Percentiles rank a stretch among this genome's conserved stretches.
Conservation (phyloP, 768 basidiomycete genomes). For the Lactifluus echinatus region DNA sequence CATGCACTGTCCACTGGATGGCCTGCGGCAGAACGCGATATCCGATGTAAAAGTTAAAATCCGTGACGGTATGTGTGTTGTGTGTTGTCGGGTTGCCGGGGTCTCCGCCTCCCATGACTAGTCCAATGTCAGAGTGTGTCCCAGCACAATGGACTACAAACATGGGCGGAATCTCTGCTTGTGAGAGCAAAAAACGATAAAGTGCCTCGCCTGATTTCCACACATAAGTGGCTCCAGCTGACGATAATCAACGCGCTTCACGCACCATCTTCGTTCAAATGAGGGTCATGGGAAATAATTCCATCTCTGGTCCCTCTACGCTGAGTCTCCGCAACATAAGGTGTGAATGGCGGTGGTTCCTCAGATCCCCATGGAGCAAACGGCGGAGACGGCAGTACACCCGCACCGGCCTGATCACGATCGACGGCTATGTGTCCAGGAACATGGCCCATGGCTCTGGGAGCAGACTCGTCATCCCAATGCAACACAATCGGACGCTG, state of each 20-base stretch:
- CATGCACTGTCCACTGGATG: conserved; percentile 50
- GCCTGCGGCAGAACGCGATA: conserved; percentile 31
- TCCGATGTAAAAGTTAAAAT: conserved; percentile 63
- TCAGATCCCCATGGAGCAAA: too few relatives aligned
- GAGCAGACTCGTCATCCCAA: too few relatives aligned
- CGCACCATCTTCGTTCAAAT: background rate
- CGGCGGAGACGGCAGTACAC: too few relatives aligned
- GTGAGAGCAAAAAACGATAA: background rate
- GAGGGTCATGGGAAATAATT: background rate
- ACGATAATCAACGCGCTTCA: background rate
- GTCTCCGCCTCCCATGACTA: too few relatives aligned
- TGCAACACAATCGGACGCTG: too few relatives aligned
- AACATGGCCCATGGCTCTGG: too few relatives aligned
- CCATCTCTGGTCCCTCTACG: background rate
- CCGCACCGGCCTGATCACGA: background rate
- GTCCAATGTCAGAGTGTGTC: too few relatives aligned
- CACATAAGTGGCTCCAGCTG: background rate
- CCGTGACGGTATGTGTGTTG: conserved; percentile 40
- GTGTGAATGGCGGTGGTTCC: background rate
- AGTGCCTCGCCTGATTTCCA: background rate
- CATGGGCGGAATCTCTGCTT: background rate
- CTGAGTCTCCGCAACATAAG: background rate
- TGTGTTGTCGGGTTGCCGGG: too few relatives aligned
- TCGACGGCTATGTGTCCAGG: background rate
- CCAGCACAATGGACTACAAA: background rate